phyloP scores from a whole-genome alignment of 805 yeast species.

The Zygoascus biomembranicola region DNA sequence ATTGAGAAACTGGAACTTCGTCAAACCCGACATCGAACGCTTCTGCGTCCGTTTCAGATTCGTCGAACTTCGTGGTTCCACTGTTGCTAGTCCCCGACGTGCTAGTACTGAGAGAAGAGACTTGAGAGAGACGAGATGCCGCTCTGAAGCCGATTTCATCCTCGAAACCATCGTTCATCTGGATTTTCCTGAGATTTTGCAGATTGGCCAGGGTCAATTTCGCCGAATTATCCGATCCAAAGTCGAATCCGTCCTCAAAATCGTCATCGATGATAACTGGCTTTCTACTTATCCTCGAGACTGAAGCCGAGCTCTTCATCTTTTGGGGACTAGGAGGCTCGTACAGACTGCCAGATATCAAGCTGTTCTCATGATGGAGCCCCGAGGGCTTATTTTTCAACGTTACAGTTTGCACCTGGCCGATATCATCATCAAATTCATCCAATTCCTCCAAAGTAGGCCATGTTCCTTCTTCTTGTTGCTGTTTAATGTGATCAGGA shows the following conservation, averaged over 20 bases:
- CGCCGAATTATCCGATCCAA: background rate
- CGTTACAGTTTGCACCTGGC: background rate
- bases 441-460: background rate
- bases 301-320: background rate
- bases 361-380: slow-evolving; percentile 1
- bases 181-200: background rate
- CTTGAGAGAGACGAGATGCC: slow-evolving; percentile 9
- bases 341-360: slow-evolving; percentile 2
- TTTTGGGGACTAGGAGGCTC: background rate
- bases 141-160: slow-evolving; percentile 12
- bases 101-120: slow-evolving; percentile 1
- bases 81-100: slow-evolving; percentile 1
- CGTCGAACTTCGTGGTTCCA: slow-evolving; percentile 4
- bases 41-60: slow-evolving; percentile 11
- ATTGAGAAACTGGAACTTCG: background rate
- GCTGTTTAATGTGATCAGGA: background rate
- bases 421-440: background rate
- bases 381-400: background rate
- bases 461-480: background rate
- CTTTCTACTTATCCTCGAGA: background rate
- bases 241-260: slow-evolving; percentile 14
- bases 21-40: slow-evolving; percentile 6
- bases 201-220: background rate
- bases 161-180: background rate
- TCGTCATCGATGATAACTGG: slow-evolving; percentile 4